Evolutionary conservation across 805 yeast genomes (phyloP), one percentile per base, ranked within the genome.

Genomic region (Tetrapisispora phaffii): DNA sequence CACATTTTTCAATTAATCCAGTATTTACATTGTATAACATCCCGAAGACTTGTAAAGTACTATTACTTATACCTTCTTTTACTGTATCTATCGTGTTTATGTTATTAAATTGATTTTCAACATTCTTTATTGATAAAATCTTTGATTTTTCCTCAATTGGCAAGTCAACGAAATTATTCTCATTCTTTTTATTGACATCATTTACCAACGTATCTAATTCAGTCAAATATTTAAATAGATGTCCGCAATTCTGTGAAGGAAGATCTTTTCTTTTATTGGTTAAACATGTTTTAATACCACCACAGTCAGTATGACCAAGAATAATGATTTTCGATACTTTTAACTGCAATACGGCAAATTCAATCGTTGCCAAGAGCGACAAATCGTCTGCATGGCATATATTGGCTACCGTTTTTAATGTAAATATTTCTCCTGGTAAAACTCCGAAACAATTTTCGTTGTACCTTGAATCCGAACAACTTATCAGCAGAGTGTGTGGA

Each of bases 251-350:
- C 80, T 29, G 88, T 88, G 29, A 80, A 70, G 39, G 44, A 23
- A 59, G 42, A 4, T 52, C 47, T 22, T 54, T 50, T 29, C 60
- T 49, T 55, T 79, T 76, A 47, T 76, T 71, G 2, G 80, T 72
- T 40, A 89, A 66, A 8, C 88, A 79, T 20, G 95, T 87, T 78
- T 85, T 79, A 42, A 86, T 78, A 26, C 96, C 97, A 41, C 96
- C 96, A 72, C 97, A 89, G 63, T 86, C 95, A 28, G 93, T 83
- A 66, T 89, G 97, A 3, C 97, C 97, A 66, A 96, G 85, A 6
- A 89, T 83, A 45, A 89, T 74, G 43, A 89, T 79, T 59, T 85
- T 86, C 52, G 73, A 74, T 34, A 90, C 94, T 57, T 84, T 82
- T 48, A 89, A 71, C 13, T 82, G 86, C 52, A 85, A 88, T 52